Evolutionary conservation across 2,329 filamentous ascomycete species (phyloP).

Genomic region (Ophiocordyceps australis): DNA sequence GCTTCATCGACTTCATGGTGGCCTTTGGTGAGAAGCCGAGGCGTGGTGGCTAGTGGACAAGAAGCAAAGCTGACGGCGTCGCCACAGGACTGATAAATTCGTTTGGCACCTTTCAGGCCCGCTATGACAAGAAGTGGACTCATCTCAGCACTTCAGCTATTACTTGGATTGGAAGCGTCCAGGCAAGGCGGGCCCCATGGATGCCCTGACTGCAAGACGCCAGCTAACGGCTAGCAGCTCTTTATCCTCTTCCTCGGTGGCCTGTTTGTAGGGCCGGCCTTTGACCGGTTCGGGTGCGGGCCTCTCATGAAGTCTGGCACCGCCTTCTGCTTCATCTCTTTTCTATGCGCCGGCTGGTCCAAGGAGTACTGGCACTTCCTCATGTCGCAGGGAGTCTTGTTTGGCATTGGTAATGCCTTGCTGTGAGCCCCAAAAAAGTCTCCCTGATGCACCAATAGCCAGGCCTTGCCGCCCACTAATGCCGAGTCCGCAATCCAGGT

Average conservation of each 20-base stretch:
- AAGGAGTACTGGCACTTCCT: slow-evolving; percentile 17
- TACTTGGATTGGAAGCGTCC: slow-evolving; percentile 21
- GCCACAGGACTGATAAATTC: slow-evolving; percentile 13
- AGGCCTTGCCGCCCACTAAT: background rate
- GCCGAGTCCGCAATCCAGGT: no score
- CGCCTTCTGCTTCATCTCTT: slow-evolving; percentile 15
- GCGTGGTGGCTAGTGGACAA: background rate
- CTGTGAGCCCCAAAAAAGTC: slow-evolving; percentile 5
- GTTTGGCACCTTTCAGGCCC: slow-evolving; percentile 37
- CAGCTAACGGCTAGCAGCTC: no score
- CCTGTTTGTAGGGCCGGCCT: slow-evolving; percentile 17
- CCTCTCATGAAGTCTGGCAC: slow-evolving; percentile 15
- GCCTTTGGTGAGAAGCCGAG: slow-evolving; percentile 8
- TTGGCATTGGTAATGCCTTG: slow-evolving; percentile 20
- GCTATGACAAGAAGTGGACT: slow-evolving; percentile 20
- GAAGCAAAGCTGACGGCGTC: background rate
- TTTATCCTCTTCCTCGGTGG: slow-evolving; percentile 21
- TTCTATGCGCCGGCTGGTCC: slow-evolving; percentile 14
- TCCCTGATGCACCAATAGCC: background rate
- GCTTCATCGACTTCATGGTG: slow-evolving; percentile 10
- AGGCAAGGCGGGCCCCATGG: slow-evolving; percentile 7
- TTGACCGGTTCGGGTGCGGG: slow-evolving; percentile 19
- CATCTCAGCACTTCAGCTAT: slow-evolving; percentile 13
- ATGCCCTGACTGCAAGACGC: no score
- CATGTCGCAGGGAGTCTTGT: slow-evolving; percentile 19